Base-by-base conservation (phyloP, 1,284 basidiomycete genomes). In the Tilletia setariae region DNA sequence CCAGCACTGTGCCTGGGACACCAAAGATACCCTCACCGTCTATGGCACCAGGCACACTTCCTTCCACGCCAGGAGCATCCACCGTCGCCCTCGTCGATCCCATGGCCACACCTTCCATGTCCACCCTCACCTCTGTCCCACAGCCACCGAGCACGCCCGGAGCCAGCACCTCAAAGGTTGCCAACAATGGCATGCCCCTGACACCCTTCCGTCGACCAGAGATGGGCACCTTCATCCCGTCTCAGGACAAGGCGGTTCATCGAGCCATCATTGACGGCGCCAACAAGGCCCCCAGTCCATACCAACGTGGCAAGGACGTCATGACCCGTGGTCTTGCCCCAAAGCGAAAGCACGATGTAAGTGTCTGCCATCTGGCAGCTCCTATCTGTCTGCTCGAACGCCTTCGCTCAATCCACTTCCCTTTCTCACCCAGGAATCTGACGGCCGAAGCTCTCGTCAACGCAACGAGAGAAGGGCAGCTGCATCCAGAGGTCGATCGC, bases 261-360 rank as follows among this genome's bases (percentile, higher is more conserved):
- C 77, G 80, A 15, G 80, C 80, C 11, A 80, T 82, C 47, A 79
- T 82, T 42, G 79, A 82, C 61, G 80, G 80, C 1, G 77, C 76
- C 4, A 68, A 68, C 35, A 75, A 76, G 64, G 77, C 80, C 2
- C 79, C 80, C 19, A 61, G 56, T 21, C 56, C 56, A 30, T 61
- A 61, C n/a, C 56, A 61, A 30, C 56, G 56, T 35, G 56, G 56
- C 25, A 61, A 61, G 28, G 28, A 61, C 19, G 56, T 61, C 30
- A 61, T 61, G 56, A 61, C 56, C 16, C 32, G 28, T 16, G 56
- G 56, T 4, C 30, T 61, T 9, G 56, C 56, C 15, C 56, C 56
- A 15, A 61, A 61, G 56, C 56, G 56, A 9, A 61, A 61, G n/a
- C 56, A 61, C 28, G 56, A 61, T 61, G 56, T 61, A 30, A 61